Conservation (phyloP, 768 basidiomycete species). For the Boletus tomentosulus region DNA sequence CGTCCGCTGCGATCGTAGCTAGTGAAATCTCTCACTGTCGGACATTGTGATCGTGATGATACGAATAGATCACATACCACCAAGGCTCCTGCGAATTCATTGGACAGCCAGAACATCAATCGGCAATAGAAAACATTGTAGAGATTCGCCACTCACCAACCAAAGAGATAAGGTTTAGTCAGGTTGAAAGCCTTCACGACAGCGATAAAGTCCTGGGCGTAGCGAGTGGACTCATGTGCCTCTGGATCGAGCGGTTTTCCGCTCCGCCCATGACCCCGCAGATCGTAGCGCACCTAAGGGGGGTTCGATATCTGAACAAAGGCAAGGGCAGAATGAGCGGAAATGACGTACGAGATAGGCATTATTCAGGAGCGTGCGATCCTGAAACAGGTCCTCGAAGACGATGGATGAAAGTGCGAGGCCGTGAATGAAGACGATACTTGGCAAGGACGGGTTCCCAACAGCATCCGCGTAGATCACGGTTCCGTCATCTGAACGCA, state of each 20-base stretch:
- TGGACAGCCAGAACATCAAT: background rate
- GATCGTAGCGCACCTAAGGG: constrained; percentile 4
- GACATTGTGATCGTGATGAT: background rate
- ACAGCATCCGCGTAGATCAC: constrained; percentile 6
- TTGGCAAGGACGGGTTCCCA: constrained; percentile 1
- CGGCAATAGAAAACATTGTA: background rate
- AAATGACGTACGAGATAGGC: constrained; percentile 1
- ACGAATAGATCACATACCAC: background rate
- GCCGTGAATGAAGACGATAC: constrained; percentile 7
- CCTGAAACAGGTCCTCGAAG: constrained; percentile 5
- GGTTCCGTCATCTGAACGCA: constrained; percentile 5
- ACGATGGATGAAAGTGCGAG: constrained; percentile 3
- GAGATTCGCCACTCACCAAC: background rate
- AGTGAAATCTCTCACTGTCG: background rate
- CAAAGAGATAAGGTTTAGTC: constrained; percentile 3
- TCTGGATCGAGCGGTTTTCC: constrained; percentile 1
- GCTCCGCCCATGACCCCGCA: constrained; percentile 7
- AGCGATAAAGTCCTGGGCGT: constrained; percentile 6
- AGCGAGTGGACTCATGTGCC: constrained; percentile 6
- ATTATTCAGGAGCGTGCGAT: background rate
- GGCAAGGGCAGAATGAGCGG: background rate
- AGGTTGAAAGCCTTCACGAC: constrained; percentile 1
- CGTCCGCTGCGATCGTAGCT: constrained; percentile 1
- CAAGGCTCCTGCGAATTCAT: constrained; percentile 3
- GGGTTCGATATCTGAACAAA: background rate